Evolutionary conservation across 495 filamentous ascomycete genomes (phyloP).

Genomic region (Talaromyces ruber): DNA sequence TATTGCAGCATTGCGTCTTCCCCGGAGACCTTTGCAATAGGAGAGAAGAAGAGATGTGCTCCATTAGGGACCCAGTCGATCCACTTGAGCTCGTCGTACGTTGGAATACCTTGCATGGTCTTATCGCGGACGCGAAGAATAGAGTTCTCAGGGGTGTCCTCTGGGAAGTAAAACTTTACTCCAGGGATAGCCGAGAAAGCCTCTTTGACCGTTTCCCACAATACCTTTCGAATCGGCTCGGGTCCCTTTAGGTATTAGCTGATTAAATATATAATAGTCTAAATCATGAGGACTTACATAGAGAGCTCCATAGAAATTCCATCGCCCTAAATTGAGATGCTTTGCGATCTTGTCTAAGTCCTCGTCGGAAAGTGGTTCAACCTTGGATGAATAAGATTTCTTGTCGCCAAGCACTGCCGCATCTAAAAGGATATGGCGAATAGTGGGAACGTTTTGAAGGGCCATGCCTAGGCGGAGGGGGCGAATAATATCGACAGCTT

Average conservation of each 20-base stretch:
- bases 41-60: conserved; percentile 47
- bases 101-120: conserved; percentile 36
- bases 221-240: conserved; percentile 25
- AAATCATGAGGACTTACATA: too few species aligned
- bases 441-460: conserved; percentile 42
- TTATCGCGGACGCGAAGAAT: conserved; percentile 27
- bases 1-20: conserved; percentile 38
- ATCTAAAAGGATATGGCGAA: conserved; percentile 37
- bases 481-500: conserved; percentile 41
- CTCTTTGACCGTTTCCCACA: conserved; percentile 35
- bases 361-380: conserved; percentile 29
- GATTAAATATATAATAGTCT: too few species aligned
- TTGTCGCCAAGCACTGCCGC: conserved; percentile 35
- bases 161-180: conserved; percentile 34
- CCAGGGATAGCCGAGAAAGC: conserved; percentile 36
- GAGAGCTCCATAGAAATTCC: conserved; percentile 52
- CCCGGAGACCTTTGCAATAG: conserved; percentile 43
- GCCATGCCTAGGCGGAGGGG: conserved; percentile 37
- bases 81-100: conserved; percentile 45
- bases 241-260: conserved; percentile 44
- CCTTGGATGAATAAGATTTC: conserved; percentile 26
- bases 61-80: conserved; percentile 49
- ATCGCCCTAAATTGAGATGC: conserved; percentile 32
- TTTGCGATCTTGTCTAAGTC: conserved; percentile 26
- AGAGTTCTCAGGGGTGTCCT: conserved; percentile 23